These are phyloP conservation scores for Fraxinus velutina DNA, from an alignment of 305 asterid species.

Conservation along the genomic window DNA sequence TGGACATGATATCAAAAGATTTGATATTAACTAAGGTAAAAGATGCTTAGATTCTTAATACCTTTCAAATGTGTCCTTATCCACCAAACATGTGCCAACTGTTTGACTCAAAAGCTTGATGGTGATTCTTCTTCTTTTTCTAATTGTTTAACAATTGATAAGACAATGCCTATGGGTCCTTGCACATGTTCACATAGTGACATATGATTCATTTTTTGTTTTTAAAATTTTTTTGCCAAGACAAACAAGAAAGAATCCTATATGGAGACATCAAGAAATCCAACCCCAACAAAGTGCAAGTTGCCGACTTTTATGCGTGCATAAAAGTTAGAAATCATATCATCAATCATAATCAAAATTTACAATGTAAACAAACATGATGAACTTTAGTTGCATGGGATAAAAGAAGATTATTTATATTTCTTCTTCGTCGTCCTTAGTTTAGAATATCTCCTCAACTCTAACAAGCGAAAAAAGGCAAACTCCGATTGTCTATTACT, in stretches of 20 bases:
- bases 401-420: not conserved
- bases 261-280: constrained; percentile 53
- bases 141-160: constrained; percentile 37
- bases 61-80: constrained; percentile 39
- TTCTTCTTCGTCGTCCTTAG: not conserved
- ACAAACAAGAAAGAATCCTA: constrained; percentile 47
- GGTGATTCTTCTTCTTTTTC: constrained; percentile 17
- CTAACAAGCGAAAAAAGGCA: not conserved
- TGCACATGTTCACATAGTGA: constrained; percentile 53
- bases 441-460: not conserved
- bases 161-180: constrained; percentile 50
- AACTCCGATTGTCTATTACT: not conserved
- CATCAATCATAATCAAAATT: constrained; percentile 14
- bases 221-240: constrained; percentile 34
- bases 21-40: not conserved
- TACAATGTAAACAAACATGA: constrained; percentile 15
- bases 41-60: constrained; percentile 28
- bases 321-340: constrained; percentile 25
- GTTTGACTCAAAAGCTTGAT: constrained; percentile 40
- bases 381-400: not conserved
- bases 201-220: constrained; percentile 37
- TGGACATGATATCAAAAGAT: not conserved
- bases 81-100: constrained; percentile 56
- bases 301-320: constrained; percentile 34
- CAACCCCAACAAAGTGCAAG: constrained; percentile 31